These are phyloP conservation scores for Pisolithus orientalis DNA, from an alignment of 768 basidiomycete species.

Conservation along the genomic window DNA sequence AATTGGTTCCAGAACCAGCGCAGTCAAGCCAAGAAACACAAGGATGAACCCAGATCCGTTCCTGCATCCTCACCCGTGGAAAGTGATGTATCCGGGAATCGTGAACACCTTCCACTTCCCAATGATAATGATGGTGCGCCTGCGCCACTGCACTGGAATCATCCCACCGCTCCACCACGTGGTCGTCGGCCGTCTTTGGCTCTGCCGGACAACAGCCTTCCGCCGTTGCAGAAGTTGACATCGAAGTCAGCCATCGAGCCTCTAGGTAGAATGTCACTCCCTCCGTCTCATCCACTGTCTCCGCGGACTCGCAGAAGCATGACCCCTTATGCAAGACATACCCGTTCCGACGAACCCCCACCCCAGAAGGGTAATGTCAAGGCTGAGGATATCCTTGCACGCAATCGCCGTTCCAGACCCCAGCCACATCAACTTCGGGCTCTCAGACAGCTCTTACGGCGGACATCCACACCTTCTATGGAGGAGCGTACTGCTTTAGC, in stretches of 20 bases:
- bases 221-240: slow-evolving; percentile 6
- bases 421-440: slow-evolving; percentile 75
- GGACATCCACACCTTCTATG: slow-evolving; percentile 69
- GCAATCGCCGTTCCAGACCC: slow-evolving; percentile 69
- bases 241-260: slow-evolving; percentile 14
- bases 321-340: slow-evolving; percentile 25
- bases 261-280: slow-evolving; percentile 26
- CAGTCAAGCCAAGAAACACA: slow-evolving; percentile 66
- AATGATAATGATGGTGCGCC: slow-evolving; percentile 5
- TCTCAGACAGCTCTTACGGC: slow-evolving; percentile 60
- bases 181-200: slow-evolving; percentile 27
- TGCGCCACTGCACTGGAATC: slow-evolving; percentile 8
- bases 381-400: slow-evolving; percentile 32
- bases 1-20: slow-evolving; percentile 90
- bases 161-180: slow-evolving; percentile 17
- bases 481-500: slow-evolving; percentile 74
- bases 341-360: slow-evolving; percentile 20
- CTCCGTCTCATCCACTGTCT: slow-evolving; percentile 24
- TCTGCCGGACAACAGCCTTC: slow-evolving; percentile 16
- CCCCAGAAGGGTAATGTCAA: slow-evolving; percentile 13
- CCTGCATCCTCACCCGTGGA: slow-evolving; percentile 20
- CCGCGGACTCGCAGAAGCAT: slow-evolving; percentile 24
- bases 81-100: slow-evolving; percentile 9
- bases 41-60: slow-evolving; percentile 40
- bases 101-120: background rate